Base-by-base conservation (phyloP, 1,139 yeast genomes). In the Geotrichum restrictum region DNA sequence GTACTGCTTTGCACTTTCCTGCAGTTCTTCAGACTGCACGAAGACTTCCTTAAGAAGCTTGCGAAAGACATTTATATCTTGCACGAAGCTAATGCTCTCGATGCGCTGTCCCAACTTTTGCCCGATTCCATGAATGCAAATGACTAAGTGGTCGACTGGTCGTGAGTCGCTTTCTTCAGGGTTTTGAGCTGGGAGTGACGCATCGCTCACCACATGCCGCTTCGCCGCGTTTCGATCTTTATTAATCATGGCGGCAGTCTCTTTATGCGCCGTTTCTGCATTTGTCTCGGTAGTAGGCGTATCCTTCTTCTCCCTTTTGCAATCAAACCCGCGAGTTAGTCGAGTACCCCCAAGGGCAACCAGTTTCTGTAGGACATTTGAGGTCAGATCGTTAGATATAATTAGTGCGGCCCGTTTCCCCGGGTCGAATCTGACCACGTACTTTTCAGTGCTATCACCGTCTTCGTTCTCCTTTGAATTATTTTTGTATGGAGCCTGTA, bases 101-200 rank as follows among this genome's bases (percentile, higher is more conserved):
- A 84, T 82, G 62, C 79, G 80, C 49, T 81, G 75, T 1, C 95
- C 91, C 55, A 89, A 72, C 18, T 82, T 79, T 68, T 89, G 97
- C 1, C 97, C 97, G 56, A 89, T 86, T 0, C 97, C 97, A 69
- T 89, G 97, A 38, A 89, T 79, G 64, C 96, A 88, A 27, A 89
- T 72, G 2, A 88, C 79, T 54, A 89, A 70, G 68, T 93, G 97
- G 49, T 88, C 89, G 16, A 89, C 76, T 31, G 80, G 34, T 5
- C 55, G 43, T 13, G 19, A 13, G 24, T 57, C 57, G 6, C 48
- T 48, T 8, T 53, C 55, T 16, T 54, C 58, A 4, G 45, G 39
- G 29, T 18, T 16, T n/a, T 33, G 3, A 8, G 8, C 11, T 18
- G 48, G 48, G 3, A 14, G 38, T 4, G 34, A 11, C 7, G 39